Conservation (phyloP, 1,139 yeast species). For the Saccharomyces hybrid region DNA sequence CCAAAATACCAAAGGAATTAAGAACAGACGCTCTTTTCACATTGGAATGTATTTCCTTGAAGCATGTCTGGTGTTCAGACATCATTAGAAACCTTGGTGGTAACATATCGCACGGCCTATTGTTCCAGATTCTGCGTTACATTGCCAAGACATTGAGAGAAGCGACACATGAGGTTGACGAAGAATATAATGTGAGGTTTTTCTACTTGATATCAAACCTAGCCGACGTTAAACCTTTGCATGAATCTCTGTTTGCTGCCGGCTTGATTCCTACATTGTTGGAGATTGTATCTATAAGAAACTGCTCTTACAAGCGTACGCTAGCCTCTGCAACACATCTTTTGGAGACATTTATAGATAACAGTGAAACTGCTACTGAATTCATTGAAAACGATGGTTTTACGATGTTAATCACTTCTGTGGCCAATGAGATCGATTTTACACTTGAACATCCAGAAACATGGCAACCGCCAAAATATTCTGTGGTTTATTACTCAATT, state of each 20-base stretch:
- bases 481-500: slow-evolving; percentile 50
- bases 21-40: slow-evolving; percentile 58
- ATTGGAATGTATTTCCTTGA: slow-evolving; percentile 62
- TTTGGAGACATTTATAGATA: slow-evolving; percentile 47
- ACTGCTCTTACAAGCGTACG: slow-evolving; percentile 46
- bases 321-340: slow-evolving; percentile 61
- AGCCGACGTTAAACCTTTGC: slow-evolving; percentile 46
- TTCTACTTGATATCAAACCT: slow-evolving; percentile 54
- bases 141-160: slow-evolving; percentile 42
- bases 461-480: slow-evolving; percentile 47
- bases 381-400: slow-evolving; percentile 68
- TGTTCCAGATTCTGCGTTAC: slow-evolving; percentile 64
- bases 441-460: slow-evolving; percentile 51
- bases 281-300: slow-evolving; percentile 49
- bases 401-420: slow-evolving; percentile 48
- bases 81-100: slow-evolving; percentile 80
- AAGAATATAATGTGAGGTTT: slow-evolving; percentile 46
- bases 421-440: slow-evolving; percentile 60
- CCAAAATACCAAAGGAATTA: slow-evolving; percentile 42
- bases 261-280: slow-evolving; percentile 65
- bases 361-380: slow-evolving; percentile 42
- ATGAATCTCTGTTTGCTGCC: slow-evolving; percentile 49
- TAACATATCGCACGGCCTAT: slow-evolving; percentile 75
- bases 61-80: slow-evolving; percentile 68
- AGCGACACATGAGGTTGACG: slow-evolving; percentile 35